Base-by-base conservation (phyloP, 139 green algal species). In the Closterium sp. region DNA sequence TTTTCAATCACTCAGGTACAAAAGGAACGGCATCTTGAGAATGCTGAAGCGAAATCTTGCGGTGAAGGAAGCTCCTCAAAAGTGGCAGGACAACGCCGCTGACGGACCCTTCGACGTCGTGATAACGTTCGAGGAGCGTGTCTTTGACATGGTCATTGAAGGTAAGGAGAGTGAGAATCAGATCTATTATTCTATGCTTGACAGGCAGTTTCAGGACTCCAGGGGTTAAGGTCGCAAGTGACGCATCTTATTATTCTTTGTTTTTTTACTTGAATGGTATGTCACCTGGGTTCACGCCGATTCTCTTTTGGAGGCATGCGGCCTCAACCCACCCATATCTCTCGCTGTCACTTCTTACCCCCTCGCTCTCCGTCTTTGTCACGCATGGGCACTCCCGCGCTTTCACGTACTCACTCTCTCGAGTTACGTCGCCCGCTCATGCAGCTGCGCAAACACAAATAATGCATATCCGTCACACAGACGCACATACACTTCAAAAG, bases 21-120 rank as follows among this genome's bases (percentile, higher is more conserved):
- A 92, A 3, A 92, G 94, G 19, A 98, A 98, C 43, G 97, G 97
- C 0, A 93, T 99, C 87, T 90, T 98, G 84, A 87, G 90, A 3
- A 98, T 98, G 97, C 91, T 98, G 86, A 84, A 96, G 84, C 94
- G 97, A 64, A 98, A 99, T 93, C 95, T 97, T 95, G 92, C 36
- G 0, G 95, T 98, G 21, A 99, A 99, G 91, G 28, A 32, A 32
- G 96, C 95, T 4, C 97, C 97, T 5, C 93, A 99, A 92, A 94
- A 96, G 28, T 99, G 96, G 95, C 97, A 99, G 30, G 83, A 94
- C 84, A 94, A 93, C 66, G 91, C 84, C 30, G 28, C n/a, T 21
- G 91, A 91, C 76, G 84, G 64, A 12, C 25, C 36, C 19, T 95
- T 95, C 81, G 94, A 96, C 43, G 91, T 96, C 36, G 89, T 94